phyloP scores from a whole-genome alignment of 1,284 basidiomycete species.

The Cryptococcus sp. region DNA sequence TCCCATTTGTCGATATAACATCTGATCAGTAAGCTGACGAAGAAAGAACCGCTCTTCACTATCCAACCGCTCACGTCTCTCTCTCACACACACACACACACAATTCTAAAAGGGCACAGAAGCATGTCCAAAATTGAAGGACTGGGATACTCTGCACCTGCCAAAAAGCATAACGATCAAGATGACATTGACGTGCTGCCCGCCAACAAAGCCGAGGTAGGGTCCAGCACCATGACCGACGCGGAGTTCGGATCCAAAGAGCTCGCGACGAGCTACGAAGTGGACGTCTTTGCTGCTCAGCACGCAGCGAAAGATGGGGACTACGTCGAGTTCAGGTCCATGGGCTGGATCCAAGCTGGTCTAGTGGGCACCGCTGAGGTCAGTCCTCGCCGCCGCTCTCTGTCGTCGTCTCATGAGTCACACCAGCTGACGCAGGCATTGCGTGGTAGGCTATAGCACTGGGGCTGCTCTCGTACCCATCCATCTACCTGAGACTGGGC shows the following conservation, averaged over 20 bases:
- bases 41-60: no score
- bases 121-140: no score
- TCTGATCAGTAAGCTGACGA: no score
- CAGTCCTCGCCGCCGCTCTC: constrained; percentile 1
- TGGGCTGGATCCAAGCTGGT: constrained; percentile 47
- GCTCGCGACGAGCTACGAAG: constrained; percentile 21
- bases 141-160: no score
- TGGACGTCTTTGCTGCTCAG: constrained; percentile 37
- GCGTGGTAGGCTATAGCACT: constrained; percentile 40
- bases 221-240: not conserved
- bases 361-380: constrained; percentile 45
- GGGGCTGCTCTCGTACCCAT: constrained; percentile 46
- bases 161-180: no score
- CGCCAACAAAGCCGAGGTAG: no score
- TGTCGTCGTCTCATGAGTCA: not conserved
- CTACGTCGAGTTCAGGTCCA: constrained; percentile 45
- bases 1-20: no score
- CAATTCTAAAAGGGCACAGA: no score
- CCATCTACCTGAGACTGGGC: constrained; percentile 43
- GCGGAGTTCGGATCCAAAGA: not conserved
- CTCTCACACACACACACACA: no score
- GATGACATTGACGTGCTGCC: no score
- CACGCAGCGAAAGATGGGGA: constrained; percentile 32
- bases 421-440: not conserved
- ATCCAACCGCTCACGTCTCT: no score